Evolutionary conservation across 139 green algal species (phyloP), one percentile per base, ranked within the genome.

Genomic region (Chlorella sp.): DNA sequence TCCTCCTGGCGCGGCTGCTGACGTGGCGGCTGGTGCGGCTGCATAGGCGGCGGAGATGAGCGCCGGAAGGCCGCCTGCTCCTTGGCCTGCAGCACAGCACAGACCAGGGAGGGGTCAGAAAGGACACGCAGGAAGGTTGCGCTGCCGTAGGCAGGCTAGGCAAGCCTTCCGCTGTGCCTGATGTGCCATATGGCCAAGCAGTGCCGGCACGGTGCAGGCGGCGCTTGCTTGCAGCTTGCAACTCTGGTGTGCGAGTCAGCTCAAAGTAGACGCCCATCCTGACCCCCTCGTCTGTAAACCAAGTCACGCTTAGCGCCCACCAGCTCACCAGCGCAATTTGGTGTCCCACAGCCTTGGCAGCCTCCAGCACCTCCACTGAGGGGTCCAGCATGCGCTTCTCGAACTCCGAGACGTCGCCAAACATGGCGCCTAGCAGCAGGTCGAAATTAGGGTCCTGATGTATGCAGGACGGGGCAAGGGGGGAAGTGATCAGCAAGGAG

Each of bases 371-470:
- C n/a, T 86, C 75, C 1, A 61, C 32, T 0, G 83, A 66, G 0
- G 89, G 81, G 42, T 89, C 85, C 71, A 91, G 80, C 36, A 89
- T 86, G 73, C 40, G 83, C 68, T 83, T 73, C 36, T 94, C 92
- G 79, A 90, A 91, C 14, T 77, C 79, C 26, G 79, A 42, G 34
- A 92, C 77, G 60, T 93, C 81, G 26, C 81, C 91, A 80, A 93
- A 94, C 60, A 94, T 86, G 28, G 90, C 40, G 11, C 36, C 68
- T 60, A 94, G 66, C 36, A 94, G 82, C 24, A 89, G 86, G 73
- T 94, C 91, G 36, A 92, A 94, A 30, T 77, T 81, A 40, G 82
- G 76, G 77, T 94, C 92, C 66, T 91, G 91, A 11, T 71, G 34
- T 1, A 53, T 16, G 61, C 2, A 71, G 5, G 64, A 71, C 11